phyloP scores from a whole-genome alignment of 805 yeast genomes.

The Kodamaea jinghongensis region DNA sequence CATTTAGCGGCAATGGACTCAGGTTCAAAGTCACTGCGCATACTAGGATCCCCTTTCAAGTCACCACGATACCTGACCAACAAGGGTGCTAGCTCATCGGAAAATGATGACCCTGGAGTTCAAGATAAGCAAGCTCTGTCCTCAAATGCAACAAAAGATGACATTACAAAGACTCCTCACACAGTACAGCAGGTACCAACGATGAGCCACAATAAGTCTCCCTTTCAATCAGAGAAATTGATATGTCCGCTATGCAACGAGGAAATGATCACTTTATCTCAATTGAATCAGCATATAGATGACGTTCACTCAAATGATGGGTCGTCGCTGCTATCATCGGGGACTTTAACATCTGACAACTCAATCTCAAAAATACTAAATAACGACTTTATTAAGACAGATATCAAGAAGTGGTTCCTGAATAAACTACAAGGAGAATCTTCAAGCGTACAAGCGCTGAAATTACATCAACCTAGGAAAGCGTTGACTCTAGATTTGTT shows the following conservation, averaged over 20 bases:
- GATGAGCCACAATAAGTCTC: neutral
- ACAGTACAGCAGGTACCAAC: no score
- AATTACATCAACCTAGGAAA: constrained; percentile 21
- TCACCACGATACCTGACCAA: constrained; percentile 14
- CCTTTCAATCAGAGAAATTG: constrained; percentile 8
- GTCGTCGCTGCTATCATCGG: neutral
- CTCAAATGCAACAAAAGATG: no score
- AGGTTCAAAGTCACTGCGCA: constrained; percentile 7
- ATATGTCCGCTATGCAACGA: constrained; percentile 73
- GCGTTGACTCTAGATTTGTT: constrained; percentile 47
- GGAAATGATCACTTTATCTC: constrained; percentile 49
- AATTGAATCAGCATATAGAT: constrained; percentile 70
- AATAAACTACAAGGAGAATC: constrained; percentile 35
- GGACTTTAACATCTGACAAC: neutral
- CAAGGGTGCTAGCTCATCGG: no score
- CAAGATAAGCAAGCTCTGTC: no score
- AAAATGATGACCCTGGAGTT: no score
- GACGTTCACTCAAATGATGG: constrained; percentile 45
- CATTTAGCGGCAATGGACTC: neutral
- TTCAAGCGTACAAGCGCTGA: constrained; percentile 20
- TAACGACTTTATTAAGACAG: constrained; percentile 28
- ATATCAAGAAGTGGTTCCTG: constrained; percentile 42
- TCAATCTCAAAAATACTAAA: constrained; percentile 10
- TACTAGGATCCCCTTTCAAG: constrained; percentile 27
- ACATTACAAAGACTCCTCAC: no score